Evolutionary conservation across 345 rosid species (phyloP).

Genomic region (Aethionema arabicum): DNA sequence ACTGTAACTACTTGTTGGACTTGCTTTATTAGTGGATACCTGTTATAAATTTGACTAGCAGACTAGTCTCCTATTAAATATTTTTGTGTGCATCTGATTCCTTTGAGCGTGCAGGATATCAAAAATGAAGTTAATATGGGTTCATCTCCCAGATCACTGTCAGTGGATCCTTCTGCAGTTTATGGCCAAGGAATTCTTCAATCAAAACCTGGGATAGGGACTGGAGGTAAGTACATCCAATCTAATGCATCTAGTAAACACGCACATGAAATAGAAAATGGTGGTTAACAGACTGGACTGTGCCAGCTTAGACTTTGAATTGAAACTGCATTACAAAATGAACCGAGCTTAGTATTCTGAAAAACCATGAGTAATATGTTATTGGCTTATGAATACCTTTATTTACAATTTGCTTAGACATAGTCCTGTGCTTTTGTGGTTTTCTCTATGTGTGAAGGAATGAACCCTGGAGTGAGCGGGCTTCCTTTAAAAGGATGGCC

Average conservation of each 20-base stretch:
- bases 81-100: slow-evolving; percentile 29
- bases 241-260: slow-evolving; percentile 6
- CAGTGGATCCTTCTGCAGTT: slow-evolving; percentile 77
- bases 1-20: slow-evolving; percentile 34
- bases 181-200: slow-evolving; percentile 88
- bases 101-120: slow-evolving; percentile 57
- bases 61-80: slow-evolving; percentile 14
- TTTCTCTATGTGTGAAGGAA: slow-evolving; percentile 48
- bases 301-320: no score
- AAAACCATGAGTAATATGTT: no score
- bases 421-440: slow-evolving; percentile 25
- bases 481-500: slow-evolving; percentile 97
- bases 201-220: slow-evolving; percentile 81
- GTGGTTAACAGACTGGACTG: not conserved
- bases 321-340: slow-evolving; percentile 9
- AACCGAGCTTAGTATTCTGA: not conserved
- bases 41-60: slow-evolving; percentile 15
- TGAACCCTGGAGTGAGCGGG: slow-evolving; percentile 72
- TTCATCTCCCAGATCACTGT: slow-evolving; percentile 69
- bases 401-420: slow-evolving; percentile 11
- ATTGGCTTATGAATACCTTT: not conserved
- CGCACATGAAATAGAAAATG: not conserved
- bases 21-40: slow-evolving; percentile 1
- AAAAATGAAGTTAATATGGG: slow-evolving; percentile 68
- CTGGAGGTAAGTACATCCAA: slow-evolving; percentile 53